Evolutionary conservation across 2,329 filamentous ascomycete genomes (phyloP).

Genomic region (Apiospora kogelbergensis): DNA sequence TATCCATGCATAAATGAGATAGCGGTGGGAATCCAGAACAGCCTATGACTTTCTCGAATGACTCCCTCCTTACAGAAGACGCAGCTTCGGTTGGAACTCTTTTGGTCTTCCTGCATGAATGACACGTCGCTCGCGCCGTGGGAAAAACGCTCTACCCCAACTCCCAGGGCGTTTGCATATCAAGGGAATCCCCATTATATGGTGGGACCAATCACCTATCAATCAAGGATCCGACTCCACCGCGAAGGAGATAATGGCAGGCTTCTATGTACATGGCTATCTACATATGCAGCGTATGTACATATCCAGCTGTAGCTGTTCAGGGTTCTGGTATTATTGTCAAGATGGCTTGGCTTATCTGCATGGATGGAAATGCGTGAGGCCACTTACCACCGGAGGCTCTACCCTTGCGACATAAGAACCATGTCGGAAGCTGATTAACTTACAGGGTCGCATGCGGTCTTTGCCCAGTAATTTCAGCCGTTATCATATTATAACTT

Average conservation of each 20-base stretch:
- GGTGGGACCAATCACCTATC: background rate
- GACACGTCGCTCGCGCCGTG: background rate
- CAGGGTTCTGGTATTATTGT: background rate
- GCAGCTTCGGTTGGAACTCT: background rate
- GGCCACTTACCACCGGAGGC: background rate
- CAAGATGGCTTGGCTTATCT: background rate
- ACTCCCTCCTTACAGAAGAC: background rate
- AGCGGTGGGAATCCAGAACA: conserved; percentile 4
- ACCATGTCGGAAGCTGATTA: background rate
- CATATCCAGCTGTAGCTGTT: background rate
- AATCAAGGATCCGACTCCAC: background rate
- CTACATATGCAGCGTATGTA: background rate
- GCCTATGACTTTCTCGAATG: background rate
- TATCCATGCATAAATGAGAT: conserved; percentile 9
- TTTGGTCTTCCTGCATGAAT: conserved; percentile 7
- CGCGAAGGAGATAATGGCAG: background rate
- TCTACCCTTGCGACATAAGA: background rate
- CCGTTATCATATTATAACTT: background rate
- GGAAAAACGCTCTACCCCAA: background rate
- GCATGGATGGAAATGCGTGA: background rate
- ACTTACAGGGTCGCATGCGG: background rate
- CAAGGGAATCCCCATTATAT: background rate
- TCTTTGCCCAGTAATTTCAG: background rate
- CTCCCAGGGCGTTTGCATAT: background rate
- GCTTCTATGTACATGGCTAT: background rate